Conservation (phyloP, 306 rosid species). For the Elaeagnus macrophylla region DNA sequence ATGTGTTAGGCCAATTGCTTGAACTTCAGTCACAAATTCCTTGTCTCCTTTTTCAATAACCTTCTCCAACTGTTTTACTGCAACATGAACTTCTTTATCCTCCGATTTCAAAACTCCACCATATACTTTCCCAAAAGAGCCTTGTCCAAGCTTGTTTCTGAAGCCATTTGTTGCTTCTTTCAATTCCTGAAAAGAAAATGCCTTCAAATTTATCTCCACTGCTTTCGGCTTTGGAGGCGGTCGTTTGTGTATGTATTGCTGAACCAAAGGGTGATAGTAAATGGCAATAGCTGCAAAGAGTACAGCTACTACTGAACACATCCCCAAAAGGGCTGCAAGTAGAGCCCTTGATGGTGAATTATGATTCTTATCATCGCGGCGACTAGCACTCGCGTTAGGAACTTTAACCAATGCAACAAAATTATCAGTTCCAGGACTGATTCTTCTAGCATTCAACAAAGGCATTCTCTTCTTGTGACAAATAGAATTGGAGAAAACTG, state of each 20-base stretch:
- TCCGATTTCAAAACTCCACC: not conserved
- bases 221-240: no score
- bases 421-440: no score
- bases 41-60: slow-evolving; percentile 5
- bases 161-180: slow-evolving; percentile 25
- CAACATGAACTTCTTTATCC: not conserved
- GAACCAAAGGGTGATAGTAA: no score
- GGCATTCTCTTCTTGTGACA: slow-evolving; percentile 33
- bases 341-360: no score
- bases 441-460: not conserved
- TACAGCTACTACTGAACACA: no score
- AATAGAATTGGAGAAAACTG: not conserved
- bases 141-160: slow-evolving; percentile 22
- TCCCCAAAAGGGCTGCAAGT: no score
- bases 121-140: slow-evolving; percentile 23
- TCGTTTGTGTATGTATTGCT: no score
- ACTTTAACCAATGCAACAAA: no score
- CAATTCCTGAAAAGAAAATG: slow-evolving; percentile 16
- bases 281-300: no score
- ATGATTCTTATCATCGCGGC: no score
- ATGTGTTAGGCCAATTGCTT: slow-evolving; percentile 18
- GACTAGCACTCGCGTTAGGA: no score
- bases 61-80: slow-evolving; percentile 15
- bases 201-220: not conserved
- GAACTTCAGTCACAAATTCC: slow-evolving; percentile 18